phyloP scores from a whole-genome alignment of 208 protist genomes.

The Leishmania guyanensis region DNA sequence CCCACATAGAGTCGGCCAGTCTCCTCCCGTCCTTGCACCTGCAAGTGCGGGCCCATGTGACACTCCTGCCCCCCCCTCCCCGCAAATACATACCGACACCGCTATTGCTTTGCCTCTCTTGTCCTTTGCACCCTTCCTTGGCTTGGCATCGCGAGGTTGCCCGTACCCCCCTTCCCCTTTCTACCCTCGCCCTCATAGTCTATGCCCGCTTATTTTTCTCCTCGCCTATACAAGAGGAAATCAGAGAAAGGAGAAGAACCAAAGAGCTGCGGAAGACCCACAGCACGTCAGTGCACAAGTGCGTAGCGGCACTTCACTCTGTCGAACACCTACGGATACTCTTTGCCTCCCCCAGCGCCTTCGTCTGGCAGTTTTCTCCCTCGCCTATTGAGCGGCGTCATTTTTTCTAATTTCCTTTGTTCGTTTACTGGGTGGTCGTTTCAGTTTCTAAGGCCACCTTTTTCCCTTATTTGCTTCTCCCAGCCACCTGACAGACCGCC shows the following conservation, averaged over 20 bases:
- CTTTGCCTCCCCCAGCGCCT: background rate
- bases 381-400: background rate
- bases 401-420: background rate
- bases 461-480: background rate
- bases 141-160: background rate
- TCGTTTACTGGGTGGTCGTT: background rate
- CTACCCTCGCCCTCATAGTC: background rate
- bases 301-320: background rate
- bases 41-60: too few relatives aligned
- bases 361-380: background rate
- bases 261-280: background rate
- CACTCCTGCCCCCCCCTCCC: too few relatives aligned
- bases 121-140: background rate
- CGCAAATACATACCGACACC: background rate
- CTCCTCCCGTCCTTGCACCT: too few relatives aligned
- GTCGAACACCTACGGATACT: background rate
- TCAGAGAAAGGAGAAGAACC: background rate
- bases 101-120: background rate
- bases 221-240: background rate
- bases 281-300: background rate
- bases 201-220: background rate
- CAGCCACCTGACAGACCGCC: background rate
- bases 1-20: too few relatives aligned
- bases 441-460: background rate
- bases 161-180: background rate